phyloP scores from a whole-genome alignment of 257 asterid genomes.

The Dorcoceras hygrometricum region DNA sequence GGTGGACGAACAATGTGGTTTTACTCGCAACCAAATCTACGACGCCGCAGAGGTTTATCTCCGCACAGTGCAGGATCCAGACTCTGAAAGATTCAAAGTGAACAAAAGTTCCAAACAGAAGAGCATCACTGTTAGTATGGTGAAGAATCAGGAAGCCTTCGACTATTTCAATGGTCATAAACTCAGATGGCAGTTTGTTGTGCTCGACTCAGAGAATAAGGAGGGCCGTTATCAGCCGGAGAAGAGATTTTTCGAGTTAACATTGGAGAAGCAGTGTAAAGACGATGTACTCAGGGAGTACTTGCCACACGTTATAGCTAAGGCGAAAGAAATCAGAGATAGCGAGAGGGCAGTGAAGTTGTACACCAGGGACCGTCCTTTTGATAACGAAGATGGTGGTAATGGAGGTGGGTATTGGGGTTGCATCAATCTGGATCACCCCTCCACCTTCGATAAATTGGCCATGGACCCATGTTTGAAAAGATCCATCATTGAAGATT shows the following conservation, averaged over 20 bases:
- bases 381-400: slow-evolving; percentile 32
- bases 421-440: slow-evolving; percentile 62
- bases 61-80: slow-evolving; percentile 50
- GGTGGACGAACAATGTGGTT: slow-evolving; percentile 63
- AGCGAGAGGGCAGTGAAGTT: slow-evolving; percentile 51
- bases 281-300: slow-evolving; percentile 45
- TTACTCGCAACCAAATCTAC: slow-evolving; percentile 53
- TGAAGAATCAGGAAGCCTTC: slow-evolving; percentile 41
- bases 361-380: slow-evolving; percentile 57
- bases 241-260: slow-evolving; percentile 61
- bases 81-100: slow-evolving; percentile 45
- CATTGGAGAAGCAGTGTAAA: slow-evolving; percentile 38
- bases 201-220: slow-evolving; percentile 44
- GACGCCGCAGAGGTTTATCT: slow-evolving; percentile 73
- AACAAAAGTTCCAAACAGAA: slow-evolving; percentile 51
- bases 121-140: slow-evolving; percentile 44
- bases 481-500: slow-evolving; percentile 46
- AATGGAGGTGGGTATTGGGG: slow-evolving; percentile 65
- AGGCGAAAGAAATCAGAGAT: slow-evolving; percentile 48
- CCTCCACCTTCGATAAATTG: slow-evolving; percentile 61
- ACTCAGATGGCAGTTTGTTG: slow-evolving; percentile 54
- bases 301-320: slow-evolving; percentile 48
- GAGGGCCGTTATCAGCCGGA: slow-evolving; percentile 29
- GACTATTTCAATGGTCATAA: slow-evolving; percentile 34
- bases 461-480: slow-evolving; percentile 69